A percentile compares a stretch with the other conserved stretches of the same genome.
phyloP scores from a whole-genome alignment of 768 basidiomycete species.

The Floccularia luteovirens region DNA sequence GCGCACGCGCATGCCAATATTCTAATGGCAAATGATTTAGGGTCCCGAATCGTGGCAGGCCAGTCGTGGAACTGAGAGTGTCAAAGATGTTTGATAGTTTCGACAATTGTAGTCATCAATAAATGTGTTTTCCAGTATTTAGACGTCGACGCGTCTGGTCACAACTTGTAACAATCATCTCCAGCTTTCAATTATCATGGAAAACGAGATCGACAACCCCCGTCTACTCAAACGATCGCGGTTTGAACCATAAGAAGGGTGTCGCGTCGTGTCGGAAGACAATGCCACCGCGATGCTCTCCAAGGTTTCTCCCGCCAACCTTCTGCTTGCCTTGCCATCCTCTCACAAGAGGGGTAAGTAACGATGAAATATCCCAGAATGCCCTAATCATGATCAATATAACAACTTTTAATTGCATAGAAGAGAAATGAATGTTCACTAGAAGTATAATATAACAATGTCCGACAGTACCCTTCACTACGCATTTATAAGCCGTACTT shows the following conservation, averaged over 20 bases:
- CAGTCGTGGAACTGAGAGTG: not conserved
- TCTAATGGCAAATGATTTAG: too few relatives aligned
- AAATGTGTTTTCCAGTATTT: too few relatives aligned
- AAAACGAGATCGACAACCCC: slow-evolving; percentile 2
- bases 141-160: not conserved
- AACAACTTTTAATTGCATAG: slow-evolving; percentile 46
- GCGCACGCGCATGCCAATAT: too few relatives aligned
- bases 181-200: not conserved
- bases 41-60: not conserved
- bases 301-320: slow-evolving; percentile 28
- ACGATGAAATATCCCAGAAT: slow-evolving; percentile 2
- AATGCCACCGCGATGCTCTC: slow-evolving; percentile 2
- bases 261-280: not conserved
- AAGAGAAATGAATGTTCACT: slow-evolving; percentile 25
- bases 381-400: slow-evolving; percentile 1
- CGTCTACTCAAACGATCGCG: slow-evolving; percentile 8
- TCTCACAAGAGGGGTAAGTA: slow-evolving; percentile 59
- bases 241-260: not conserved
- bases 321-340: slow-evolving; percentile 61
- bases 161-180: not conserved
- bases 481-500: slow-evolving; percentile 53
- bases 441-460: not conserved
- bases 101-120: too few relatives aligned
- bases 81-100: not conserved
- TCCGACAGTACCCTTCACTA: slow-evolving; percentile 53